Conservation (phyloP, 345 rosid genomes). For the Barbarea vulgaris region DNA sequence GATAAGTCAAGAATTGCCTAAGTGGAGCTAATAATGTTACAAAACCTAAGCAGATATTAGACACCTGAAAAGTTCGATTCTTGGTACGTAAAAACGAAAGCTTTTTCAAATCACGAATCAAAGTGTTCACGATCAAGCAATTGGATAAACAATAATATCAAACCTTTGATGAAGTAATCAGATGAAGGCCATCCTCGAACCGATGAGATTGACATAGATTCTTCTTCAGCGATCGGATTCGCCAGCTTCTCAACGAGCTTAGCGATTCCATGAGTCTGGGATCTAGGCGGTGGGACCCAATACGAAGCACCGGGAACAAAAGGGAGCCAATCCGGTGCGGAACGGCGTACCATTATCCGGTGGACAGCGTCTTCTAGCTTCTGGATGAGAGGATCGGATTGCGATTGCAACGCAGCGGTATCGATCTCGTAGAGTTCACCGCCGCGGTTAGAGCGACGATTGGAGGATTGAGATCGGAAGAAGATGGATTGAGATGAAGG, state of each 20-base stretch:
- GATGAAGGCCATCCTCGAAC: slow-evolving; percentile 89
- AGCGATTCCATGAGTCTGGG: slow-evolving; percentile 66
- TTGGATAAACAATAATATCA: neutral
- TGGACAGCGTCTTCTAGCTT: slow-evolving; percentile 95
- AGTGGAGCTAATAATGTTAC: neutral
- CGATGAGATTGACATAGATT: slow-evolving; percentile 59
- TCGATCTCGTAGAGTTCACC: slow-evolving; percentile 44
- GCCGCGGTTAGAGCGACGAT: slow-evolving; percentile 39
- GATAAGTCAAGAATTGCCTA: neutral
- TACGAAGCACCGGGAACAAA: slow-evolving; percentile 90
- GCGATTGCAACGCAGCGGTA: slow-evolving; percentile 24
- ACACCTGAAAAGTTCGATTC: neutral
- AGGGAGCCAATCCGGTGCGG: slow-evolving; percentile 99
- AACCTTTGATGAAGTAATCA: slow-evolving; percentile 84
- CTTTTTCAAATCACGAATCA: neutral
- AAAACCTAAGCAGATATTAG: neutral
- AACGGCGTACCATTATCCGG: slow-evolving; percentile 80
- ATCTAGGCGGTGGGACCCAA: slow-evolving; percentile 86
- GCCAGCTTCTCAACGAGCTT: slow-evolving; percentile 76
- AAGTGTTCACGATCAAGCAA: neutral
- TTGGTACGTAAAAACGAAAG: neutral
- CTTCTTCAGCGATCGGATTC: slow-evolving; percentile 56
- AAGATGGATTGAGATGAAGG: slow-evolving; percentile 42
- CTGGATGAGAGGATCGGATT: slow-evolving; percentile 63
- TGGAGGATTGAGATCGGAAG: slow-evolving; percentile 48